Base-by-base conservation (phyloP, 192 early-diverging fungal genomes). In the Cladochytrium replicatum region DNA sequence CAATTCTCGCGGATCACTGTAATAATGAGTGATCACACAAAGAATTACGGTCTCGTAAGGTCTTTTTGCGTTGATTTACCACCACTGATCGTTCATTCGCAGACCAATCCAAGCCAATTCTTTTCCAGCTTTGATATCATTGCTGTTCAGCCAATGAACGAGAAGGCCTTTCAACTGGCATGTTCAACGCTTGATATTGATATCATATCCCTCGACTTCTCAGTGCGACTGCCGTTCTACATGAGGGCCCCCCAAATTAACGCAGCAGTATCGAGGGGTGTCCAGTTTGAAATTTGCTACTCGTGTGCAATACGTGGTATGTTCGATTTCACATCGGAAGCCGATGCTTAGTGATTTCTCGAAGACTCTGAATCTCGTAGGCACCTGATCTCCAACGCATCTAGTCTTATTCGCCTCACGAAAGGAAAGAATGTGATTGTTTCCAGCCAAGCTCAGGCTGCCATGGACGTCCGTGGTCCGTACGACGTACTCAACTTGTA, bases 401-500 rank as follows among this genome's bases (percentile, higher is more conserved):
- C 70, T 26, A 55, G 62, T 24, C 61, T 91, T 41, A 58, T 91
- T 21, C 63, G 84, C 29, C 75, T 75, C 0, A 86, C 84, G 0
- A 71, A 77, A 29, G 88, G 87, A 17, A 83, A 84, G 42, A 84
- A 91, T 56, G 56, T 93, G 2, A 80, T 93, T 13, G 41, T 90
- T 28, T 67, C 78, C 2, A 80, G 82, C 44, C 85, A 73, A 41
- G 86, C 88, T 0, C 53, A 69, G 54, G 67, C 55, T 24, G 82
- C 76, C 22, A 63, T 93, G 46, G 83, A 89, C 30, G 54, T 88
- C 29, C 68, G 82, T 22, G 76, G 86, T 31, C 79, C 83, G 4
- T 75, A 81, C 45, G 89, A 93, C 55, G 67, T 92, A 22, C 69
- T 85, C 17, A 88, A 88, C 50, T 65, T 93, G 79, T 87, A 64